Evolutionary conservation across 805 yeast species (phyloP).

Genomic region (Pichia phayaonensis): DNA sequence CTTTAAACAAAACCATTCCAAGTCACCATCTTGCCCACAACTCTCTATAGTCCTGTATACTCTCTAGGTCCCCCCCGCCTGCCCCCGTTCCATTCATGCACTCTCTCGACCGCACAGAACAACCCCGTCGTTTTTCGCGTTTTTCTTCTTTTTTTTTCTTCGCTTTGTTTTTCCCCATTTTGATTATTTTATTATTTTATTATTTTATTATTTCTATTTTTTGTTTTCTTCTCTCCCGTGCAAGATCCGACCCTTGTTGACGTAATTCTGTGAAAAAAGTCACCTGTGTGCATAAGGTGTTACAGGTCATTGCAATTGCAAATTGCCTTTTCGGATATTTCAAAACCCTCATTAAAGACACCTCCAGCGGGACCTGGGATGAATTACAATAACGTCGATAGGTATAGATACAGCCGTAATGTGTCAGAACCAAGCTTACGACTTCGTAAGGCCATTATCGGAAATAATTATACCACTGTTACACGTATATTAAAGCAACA

Average conservation of each 20-base stretch:
- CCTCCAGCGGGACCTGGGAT: not conserved
- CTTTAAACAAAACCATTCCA: too few species aligned
- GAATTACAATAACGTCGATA: not conserved
- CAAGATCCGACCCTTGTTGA: not conserved
- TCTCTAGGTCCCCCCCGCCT: too few species aligned
- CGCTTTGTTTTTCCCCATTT: not conserved
- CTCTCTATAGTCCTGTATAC: too few species aligned
- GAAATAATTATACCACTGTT: conserved; percentile 57
- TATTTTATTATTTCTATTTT: not conserved
- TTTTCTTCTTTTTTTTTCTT: too few species aligned
- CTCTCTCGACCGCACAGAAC: not conserved
- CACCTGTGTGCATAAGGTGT: not conserved
- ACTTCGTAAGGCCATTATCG: conserved; percentile 58
- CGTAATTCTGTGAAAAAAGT: not conserved
- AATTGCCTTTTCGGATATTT: not conserved
- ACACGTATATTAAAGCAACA: conserved; percentile 56
- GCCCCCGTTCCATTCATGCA: conserved; percentile 15
- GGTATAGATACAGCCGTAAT: not conserved
- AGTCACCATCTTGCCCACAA: too few species aligned
- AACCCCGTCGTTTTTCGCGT: not conserved
- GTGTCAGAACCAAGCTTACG: conserved; percentile 60
- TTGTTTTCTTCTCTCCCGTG: not conserved
- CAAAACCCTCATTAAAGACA: not conserved
- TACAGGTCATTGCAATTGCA: not conserved
- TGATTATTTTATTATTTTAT: too few species aligned